Evolutionary conservation across 805 yeast genomes (phyloP).

Genomic region (Candida silvatica): DNA sequence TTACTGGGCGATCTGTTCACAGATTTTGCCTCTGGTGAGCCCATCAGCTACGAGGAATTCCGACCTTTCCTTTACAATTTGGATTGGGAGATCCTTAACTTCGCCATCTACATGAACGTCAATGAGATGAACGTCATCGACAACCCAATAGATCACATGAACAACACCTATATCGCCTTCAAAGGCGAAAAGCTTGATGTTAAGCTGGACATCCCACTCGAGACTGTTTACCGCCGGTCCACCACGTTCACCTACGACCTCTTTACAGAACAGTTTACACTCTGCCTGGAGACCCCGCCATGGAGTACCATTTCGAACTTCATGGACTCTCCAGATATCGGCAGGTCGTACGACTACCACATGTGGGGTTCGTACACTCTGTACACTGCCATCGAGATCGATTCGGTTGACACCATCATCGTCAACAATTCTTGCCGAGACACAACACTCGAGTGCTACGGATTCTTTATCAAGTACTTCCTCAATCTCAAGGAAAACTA

Average conservation of each 20-base stretch:
- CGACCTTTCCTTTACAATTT: constrained; percentile 61
- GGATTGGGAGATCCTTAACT: constrained; percentile 48
- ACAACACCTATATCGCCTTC: constrained; percentile 68
- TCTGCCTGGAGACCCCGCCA: constrained; percentile 71
- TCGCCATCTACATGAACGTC: constrained; percentile 63
- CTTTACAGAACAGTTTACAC: constrained; percentile 48
- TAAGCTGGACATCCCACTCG: constrained; percentile 48
- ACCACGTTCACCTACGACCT: constrained; percentile 43
- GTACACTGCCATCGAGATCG: constrained; percentile 48
- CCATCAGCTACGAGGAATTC: constrained; percentile 66
- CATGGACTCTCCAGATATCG: constrained; percentile 52
- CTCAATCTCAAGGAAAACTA: constrained; percentile 78
- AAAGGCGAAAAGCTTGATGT: constrained; percentile 51
- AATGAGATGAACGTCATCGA: constrained; percentile 86
- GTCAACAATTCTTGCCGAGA: constrained; percentile 59
- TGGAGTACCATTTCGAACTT: constrained; percentile 87
- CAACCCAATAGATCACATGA: constrained; percentile 77
- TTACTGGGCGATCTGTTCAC: constrained; percentile 60
- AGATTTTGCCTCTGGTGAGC: constrained; percentile 72
- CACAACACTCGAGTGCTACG: constrained; percentile 66
- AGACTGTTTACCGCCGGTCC: constrained; percentile 40
- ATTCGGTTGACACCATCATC: constrained; percentile 59
- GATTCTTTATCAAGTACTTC: constrained; percentile 68
- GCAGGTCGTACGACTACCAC: constrained; percentile 53
- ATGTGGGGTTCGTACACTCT: constrained; percentile 61